Conservation (phyloP, 179 eudicot species). For the Spergularia azorica region DNA sequence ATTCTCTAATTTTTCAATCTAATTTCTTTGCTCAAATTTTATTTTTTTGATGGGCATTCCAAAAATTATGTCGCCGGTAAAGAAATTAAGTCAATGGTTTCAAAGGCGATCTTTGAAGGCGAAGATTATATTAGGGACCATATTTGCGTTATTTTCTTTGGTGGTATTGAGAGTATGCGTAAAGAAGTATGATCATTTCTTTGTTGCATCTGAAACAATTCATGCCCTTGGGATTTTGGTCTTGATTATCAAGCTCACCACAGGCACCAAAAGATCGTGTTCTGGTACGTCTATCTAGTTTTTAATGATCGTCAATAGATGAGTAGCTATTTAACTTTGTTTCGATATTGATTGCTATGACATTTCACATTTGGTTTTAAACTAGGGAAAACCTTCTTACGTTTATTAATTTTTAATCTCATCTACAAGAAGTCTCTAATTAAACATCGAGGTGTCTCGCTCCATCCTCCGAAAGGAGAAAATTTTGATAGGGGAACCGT, state of each 20-base stretch:
- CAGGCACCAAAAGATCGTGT: slow-evolving; percentile 55
- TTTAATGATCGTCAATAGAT: neutral
- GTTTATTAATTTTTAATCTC: too few species aligned
- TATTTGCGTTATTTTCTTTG: slow-evolving; percentile 35
- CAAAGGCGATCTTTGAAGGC: slow-evolving; percentile 52
- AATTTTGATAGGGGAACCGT: too few species aligned
- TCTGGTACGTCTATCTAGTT: slow-evolving; percentile 47
- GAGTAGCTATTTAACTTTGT: neutral
- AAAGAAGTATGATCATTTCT: slow-evolving; percentile 50
- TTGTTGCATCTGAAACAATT: slow-evolving; percentile 59
- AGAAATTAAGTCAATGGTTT: slow-evolving; percentile 43
- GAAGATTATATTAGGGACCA: slow-evolving; percentile 46
- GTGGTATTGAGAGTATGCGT: slow-evolving; percentile 48
- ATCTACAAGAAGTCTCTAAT: too few species aligned
- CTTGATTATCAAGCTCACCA: slow-evolving; percentile 73
- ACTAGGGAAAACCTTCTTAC: neutral
- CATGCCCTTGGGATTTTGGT: slow-evolving; percentile 74
- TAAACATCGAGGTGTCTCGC: too few species aligned
- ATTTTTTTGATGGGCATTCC: slow-evolving; percentile 22
- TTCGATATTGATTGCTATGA: too few species aligned
- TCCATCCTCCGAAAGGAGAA: too few species aligned
- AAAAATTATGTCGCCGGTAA: slow-evolving; percentile 10
- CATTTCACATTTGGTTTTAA: neutral
- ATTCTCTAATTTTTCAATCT: neutral
- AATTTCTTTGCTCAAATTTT: neutral